Evolutionary conservation across 441 rosid species (phyloP), one percentile per base, ranked within the genome.

Genomic region (Croton laevigatus): DNA sequence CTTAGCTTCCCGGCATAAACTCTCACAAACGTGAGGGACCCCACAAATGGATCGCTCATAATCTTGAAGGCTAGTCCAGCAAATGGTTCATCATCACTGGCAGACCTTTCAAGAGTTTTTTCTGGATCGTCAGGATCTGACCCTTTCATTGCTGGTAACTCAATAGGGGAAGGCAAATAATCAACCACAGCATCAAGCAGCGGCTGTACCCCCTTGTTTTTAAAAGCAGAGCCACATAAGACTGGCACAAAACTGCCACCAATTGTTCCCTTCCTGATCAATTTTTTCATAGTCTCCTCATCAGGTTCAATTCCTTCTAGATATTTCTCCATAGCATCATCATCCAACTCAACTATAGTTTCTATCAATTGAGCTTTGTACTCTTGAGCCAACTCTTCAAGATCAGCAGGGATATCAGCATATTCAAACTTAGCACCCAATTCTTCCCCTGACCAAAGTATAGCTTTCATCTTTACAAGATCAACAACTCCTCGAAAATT

Each of bases 171-270:
- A 70, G 98, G 98, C 81, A 91, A 74, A 82, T 94, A 94, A 75
- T 94, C 94, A 59, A 90, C 87, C 65, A 94, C 93, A 58, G 97
- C 97, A 73, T 94, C 97, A 68, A 91, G 96, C 74, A 94, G 76
- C 9, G 99, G 99, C 74, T 94, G 97, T 74, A 94, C 97, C 45
- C 98, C 97, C 80, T 94, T 94, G 58, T 91, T 90, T 76, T 94
- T 91, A 73, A 94, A 92, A 40, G 99, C 97, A 23, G 99, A 91
- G 49, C 99, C 97, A 68, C 97, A 91, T 17, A 91, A 72, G 46
- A 94, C 89, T 0, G 99, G 97, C 51, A 94, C 99, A 78, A 92
- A 94, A 72, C 66, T 86, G 69, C 85, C 75, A 0, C 80, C 75
- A 70, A 92, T 86, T 67, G 99, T 85, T 68, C 99, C 97, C 63